Conservation (phyloP, 495 filamentous ascomycete species). For the Thozetella sp. region DNA sequence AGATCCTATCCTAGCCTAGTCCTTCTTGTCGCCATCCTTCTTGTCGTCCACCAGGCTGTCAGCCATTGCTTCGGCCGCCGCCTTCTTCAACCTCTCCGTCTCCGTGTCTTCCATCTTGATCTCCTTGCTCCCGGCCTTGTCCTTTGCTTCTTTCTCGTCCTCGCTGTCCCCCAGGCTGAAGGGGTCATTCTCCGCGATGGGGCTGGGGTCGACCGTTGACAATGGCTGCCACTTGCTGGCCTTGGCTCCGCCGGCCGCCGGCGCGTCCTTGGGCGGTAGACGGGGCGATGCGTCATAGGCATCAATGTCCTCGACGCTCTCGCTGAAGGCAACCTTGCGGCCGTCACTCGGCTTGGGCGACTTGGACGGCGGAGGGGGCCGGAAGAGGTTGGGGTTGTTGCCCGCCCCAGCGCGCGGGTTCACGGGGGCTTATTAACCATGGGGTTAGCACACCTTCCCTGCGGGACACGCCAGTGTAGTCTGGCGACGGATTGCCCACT, state of each 20-base stretch:
- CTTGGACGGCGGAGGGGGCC: slow-evolving; percentile 63
- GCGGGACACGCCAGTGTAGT: no score
- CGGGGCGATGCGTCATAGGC: slow-evolving; percentile 66
- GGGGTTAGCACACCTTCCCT: no score
- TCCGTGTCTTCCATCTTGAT: slow-evolving; percentile 67
- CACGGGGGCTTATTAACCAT: slow-evolving; percentile 19
- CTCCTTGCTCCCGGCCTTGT: slow-evolving; percentile 31
- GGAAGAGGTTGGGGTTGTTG: slow-evolving; percentile 81
- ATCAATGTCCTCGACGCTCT: slow-evolving; percentile 75
- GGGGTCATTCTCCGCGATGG: slow-evolving; percentile 88
- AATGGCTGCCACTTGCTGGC: slow-evolving; percentile 97
- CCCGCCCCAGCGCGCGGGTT: slow-evolving; percentile 52
- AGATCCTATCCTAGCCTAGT: neutral
- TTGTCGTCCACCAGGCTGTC: slow-evolving; percentile 45
- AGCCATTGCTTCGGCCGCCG: slow-evolving; percentile 66
- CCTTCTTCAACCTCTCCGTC: slow-evolving; percentile 69
- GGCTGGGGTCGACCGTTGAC: slow-evolving; percentile 82
- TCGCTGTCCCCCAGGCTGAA: slow-evolving; percentile 96
- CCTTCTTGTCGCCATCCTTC: slow-evolving; percentile 14
- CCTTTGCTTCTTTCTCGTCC: slow-evolving; percentile 75
- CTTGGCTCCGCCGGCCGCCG: slow-evolving; percentile 50
- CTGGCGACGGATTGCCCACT: slow-evolving; percentile 35
- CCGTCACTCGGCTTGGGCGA: slow-evolving; percentile 60
- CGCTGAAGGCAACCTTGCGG: slow-evolving; percentile 80
- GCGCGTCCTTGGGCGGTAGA: slow-evolving; percentile 31